phyloP scores from a whole-genome alignment of 108 stramenopile species.

The Fragilaria radians region DNA sequence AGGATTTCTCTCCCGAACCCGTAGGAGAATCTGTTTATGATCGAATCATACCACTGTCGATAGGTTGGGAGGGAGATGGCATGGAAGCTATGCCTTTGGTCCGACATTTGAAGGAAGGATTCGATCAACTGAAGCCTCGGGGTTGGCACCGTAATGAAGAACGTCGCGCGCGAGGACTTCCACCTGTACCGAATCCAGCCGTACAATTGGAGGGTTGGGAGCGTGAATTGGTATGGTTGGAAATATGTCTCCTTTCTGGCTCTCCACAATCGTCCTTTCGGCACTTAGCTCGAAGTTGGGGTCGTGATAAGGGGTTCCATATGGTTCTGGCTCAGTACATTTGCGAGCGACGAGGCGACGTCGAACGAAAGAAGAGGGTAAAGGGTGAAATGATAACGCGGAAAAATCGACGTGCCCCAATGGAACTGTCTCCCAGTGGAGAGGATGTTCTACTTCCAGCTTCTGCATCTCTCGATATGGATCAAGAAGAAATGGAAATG shows the following conservation, averaged over 20 bases:
- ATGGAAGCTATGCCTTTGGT: conserved; percentile 28
- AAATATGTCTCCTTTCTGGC: conserved; percentile 43
- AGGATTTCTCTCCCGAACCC: conserved; percentile 14
- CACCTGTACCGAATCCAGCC: conserved; percentile 40
- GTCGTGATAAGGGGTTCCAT: conserved; percentile 62
- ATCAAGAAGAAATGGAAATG: not conserved
- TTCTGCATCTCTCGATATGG: not conserved
- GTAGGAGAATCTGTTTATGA: conserved; percentile 59
- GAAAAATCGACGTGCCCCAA: not conserved
- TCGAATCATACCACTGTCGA: conserved; percentile 38
- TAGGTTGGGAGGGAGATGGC: conserved; percentile 11
- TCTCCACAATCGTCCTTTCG: conserved; percentile 36
- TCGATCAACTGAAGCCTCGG: conserved; percentile 36
- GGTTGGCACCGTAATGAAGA: conserved; percentile 77
- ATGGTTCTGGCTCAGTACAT: conserved; percentile 51
- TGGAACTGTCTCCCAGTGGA: not conserved
- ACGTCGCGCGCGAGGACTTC: conserved; percentile 49
- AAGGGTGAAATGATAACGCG: conserved; percentile 6
- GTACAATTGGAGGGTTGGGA: conserved; percentile 67
- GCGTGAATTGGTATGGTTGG: conserved; percentile 58
- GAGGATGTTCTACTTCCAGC: no score
- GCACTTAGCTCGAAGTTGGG: conserved; percentile 62
- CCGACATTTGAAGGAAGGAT: conserved; percentile 32
- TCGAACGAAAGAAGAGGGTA: conserved; percentile 48
- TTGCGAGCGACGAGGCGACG: conserved; percentile 58